Percentiles rank a stretch among this genome's conserved stretches.
These are phyloP conservation scores for Kalmanozyma brasiliensis DNA, from an alignment of 1,284 basidiomycete species.

Conservation along the genomic window DNA sequence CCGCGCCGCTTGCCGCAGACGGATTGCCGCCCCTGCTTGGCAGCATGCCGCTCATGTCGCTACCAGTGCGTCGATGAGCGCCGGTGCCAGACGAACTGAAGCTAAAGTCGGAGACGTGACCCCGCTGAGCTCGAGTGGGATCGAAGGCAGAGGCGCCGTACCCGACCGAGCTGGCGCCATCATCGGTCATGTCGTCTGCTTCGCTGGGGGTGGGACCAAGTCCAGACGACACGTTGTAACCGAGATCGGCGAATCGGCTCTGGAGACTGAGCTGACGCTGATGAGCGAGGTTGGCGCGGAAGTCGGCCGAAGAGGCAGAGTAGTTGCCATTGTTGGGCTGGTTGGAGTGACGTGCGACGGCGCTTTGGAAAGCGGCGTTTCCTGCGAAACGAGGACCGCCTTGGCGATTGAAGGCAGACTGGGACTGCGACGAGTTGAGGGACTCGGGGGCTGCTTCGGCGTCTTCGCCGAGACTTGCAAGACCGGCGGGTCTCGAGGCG, in stretches of 20 bases:
- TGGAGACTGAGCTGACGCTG: constrained; percentile 57
- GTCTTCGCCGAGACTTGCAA: constrained; percentile 60
- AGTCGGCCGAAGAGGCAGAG: constrained; percentile 25
- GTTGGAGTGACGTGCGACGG: constrained; percentile 53
- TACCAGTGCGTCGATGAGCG: constrained; percentile 55
- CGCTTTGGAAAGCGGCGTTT: constrained; percentile 61
- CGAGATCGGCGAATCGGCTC: constrained; percentile 59
- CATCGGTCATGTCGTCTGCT: constrained; percentile 53
- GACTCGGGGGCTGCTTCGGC: constrained; percentile 33
- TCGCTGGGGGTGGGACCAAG: constrained; percentile 32
- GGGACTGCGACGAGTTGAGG: constrained; percentile 12
- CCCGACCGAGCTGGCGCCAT: constrained; percentile 54
- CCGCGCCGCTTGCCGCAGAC: constrained; percentile 77
- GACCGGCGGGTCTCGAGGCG: constrained; percentile 41
- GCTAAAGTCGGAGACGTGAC: constrained; percentile 34
- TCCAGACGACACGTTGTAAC: constrained; percentile 44
- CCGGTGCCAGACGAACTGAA: constrained; percentile 31
- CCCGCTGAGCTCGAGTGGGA: constrained; percentile 48
- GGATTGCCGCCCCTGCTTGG: constrained; percentile 37
- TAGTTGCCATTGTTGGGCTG: constrained; percentile 21
- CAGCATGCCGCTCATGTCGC: constrained; percentile 54
- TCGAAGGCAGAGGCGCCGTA: constrained; percentile 58
- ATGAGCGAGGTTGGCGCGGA: constrained; percentile 40
- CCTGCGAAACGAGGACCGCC: constrained; percentile 60
- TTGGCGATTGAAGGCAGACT: constrained; percentile 32